These are phyloP conservation scores for Tricholoma sp. DNA, from an alignment of 768 basidiomycete species.

Conservation along the genomic window DNA sequence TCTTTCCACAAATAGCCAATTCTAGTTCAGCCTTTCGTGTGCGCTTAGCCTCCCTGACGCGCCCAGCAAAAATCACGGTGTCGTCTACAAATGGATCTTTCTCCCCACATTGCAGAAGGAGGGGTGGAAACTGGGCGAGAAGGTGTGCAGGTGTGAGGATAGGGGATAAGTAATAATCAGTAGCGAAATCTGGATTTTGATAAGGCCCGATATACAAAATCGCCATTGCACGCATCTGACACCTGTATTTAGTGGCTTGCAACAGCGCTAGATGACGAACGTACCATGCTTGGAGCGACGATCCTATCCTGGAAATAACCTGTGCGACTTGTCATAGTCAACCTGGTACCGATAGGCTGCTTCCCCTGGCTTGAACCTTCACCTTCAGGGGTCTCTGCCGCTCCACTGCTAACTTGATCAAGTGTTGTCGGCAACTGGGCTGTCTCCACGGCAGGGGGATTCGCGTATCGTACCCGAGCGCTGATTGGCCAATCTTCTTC, in stretches of 20 bases:
- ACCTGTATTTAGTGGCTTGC: neutral
- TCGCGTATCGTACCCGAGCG: constrained; percentile 65
- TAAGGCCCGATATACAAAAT: constrained; percentile 94
- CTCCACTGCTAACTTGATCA: constrained; percentile 45
- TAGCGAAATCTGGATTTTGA: constrained; percentile 88
- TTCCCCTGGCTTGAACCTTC: constrained; percentile 29
- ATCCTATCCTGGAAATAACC: constrained; percentile 94
- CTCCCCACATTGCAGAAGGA: constrained; percentile 93
- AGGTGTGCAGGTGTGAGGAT: constrained; percentile 81
- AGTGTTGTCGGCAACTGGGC: constrained; percentile 45
- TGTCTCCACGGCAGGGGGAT: constrained; percentile 22
- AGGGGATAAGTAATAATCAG: constrained; percentile 95
- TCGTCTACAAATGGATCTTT: constrained; percentile 95
- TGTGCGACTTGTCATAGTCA: constrained; percentile 94
- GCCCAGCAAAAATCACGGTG: constrained; percentile 93
- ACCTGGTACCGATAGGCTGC: constrained; percentile 73
- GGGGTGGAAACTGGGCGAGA: constrained; percentile 89
- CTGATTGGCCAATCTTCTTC: constrained; percentile 75
- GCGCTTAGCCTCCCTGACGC: constrained; percentile 92
- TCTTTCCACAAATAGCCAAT: constrained; percentile 51
- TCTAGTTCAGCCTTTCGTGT: constrained; percentile 73
- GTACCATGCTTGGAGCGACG: constrained; percentile 93
- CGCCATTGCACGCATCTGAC: constrained; percentile 99
- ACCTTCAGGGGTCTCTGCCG: constrained; percentile 36
- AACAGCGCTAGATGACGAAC: constrained; percentile 20